phyloP scores from a whole-genome alignment of 2,329 filamentous ascomycete genomes.

The Paecilomyces fulvus region DNA sequence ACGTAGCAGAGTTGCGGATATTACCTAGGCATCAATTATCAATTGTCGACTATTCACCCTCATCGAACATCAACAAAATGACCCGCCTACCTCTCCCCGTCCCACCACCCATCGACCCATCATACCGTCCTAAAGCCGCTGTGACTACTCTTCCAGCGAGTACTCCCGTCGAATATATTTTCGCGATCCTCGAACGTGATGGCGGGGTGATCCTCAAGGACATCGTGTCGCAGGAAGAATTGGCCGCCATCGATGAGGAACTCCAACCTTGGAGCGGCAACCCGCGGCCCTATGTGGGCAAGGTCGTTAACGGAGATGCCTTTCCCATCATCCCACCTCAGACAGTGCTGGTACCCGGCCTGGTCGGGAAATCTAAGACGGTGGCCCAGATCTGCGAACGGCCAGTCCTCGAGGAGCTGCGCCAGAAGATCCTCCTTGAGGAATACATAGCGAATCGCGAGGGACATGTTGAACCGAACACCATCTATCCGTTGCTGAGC shows the following conservation, averaged over 20 bases:
- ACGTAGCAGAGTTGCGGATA: neutral
- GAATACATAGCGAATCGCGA: slow-evolving; percentile 14
- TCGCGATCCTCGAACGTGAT: slow-evolving; percentile 22
- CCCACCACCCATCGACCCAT: neutral
- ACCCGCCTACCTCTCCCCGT: neutral
- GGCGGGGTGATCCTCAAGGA: slow-evolving; percentile 25
- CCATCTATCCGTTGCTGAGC: slow-evolving; percentile 19
- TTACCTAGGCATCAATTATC: neutral
- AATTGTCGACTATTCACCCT: neutral
- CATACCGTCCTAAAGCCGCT: slow-evolving; percentile 4
- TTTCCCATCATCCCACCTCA: slow-evolving; percentile 16
- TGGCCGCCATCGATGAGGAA: slow-evolving; percentile 17
- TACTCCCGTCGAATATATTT: slow-evolving; percentile 19
- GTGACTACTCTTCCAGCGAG: slow-evolving; percentile 17
- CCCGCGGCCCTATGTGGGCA: neutral
- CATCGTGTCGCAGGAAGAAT: slow-evolving; percentile 14
- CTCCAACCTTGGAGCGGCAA: slow-evolving; percentile 2
- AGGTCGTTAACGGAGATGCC: slow-evolving; percentile 6
- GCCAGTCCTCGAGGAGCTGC: slow-evolving; percentile 15
- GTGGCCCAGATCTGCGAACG: slow-evolving; percentile 15
- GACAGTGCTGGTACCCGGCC: slow-evolving; percentile 16
- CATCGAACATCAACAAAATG: neutral
- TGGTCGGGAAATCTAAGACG: slow-evolving; percentile 23
- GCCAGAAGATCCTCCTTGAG: slow-evolving; percentile 16
- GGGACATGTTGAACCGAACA: slow-evolving; percentile 8